phyloP scores from a whole-genome alignment of 1,139 yeast species.

The Pichia sp. region DNA sequence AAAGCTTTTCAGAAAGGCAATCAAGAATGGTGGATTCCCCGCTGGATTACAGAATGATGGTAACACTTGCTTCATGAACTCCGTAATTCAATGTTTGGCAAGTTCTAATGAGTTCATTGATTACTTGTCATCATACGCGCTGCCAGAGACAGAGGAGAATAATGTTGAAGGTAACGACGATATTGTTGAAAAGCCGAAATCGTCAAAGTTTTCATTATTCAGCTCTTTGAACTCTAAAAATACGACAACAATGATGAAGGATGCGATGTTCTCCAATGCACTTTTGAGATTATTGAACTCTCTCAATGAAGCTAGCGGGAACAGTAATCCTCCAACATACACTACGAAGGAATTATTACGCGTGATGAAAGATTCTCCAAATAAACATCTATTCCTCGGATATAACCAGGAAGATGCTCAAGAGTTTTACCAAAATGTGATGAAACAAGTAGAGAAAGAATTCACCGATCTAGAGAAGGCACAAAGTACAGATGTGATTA shows the following conservation, averaged over 20 bases:
- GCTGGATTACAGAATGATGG: slow-evolving; percentile 90
- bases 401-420: slow-evolving; percentile 94
- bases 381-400: slow-evolving; percentile 67
- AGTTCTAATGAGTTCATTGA: slow-evolving; percentile 56
- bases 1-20: slow-evolving; percentile 26
- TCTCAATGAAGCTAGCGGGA: slow-evolving; percentile 51
- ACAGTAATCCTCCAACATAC: slow-evolving; percentile 54
- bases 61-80: slow-evolving; percentile 90
- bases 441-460: slow-evolving; percentile 68
- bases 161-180: too few relatives aligned
- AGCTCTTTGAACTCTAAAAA: too few relatives aligned
- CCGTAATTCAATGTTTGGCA: slow-evolving; percentile 78
- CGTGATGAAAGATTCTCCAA: slow-evolving; percentile 75
- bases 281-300: slow-evolving; percentile 44
- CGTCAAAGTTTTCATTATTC: too few relatives aligned
- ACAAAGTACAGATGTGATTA: slow-evolving; percentile 1
- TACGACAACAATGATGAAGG: too few relatives aligned
- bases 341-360: slow-evolving; percentile 58
- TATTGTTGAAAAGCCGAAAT: too few relatives aligned
- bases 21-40: slow-evolving; percentile 58
- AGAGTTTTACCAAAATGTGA: slow-evolving; percentile 79
- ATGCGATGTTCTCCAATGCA: slow-evolving; percentile 44
- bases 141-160: background rate
- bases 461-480: slow-evolving; percentile 16
- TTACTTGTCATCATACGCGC: slow-evolving; percentile 37